These are phyloP conservation scores for Casuarina glauca DNA, from an alignment of 306 rosid species.

Conservation along the genomic window DNA sequence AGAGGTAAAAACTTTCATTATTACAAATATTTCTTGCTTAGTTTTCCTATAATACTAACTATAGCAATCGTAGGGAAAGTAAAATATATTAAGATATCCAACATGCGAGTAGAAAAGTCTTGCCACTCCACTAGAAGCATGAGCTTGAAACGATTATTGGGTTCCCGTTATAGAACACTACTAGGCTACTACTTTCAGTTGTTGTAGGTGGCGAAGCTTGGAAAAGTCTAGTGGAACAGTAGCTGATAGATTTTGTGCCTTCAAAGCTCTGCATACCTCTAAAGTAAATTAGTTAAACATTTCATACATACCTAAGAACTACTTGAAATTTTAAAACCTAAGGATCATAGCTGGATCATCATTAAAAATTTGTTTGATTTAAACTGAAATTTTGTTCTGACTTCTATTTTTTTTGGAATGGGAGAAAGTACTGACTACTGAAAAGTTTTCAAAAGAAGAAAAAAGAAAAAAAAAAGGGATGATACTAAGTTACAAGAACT, in stretches of 20 bases:
- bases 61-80: too few species aligned
- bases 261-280: slow-evolving; percentile 54
- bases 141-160: not conserved
- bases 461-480: not conserved
- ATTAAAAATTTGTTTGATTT: not conserved
- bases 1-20: too few species aligned
- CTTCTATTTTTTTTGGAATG: not conserved
- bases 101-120: too few species aligned
- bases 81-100: too few species aligned
- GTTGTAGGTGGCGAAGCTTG: slow-evolving; percentile 60
- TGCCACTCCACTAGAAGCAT: not conserved
- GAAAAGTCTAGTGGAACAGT: slow-evolving; percentile 76
- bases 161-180: slow-evolving; percentile 16
- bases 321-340: not conserved
- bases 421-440: not conserved
- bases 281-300: slow-evolving; percentile 12
- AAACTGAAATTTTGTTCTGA: not conserved
- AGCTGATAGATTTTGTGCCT: slow-evolving; percentile 76
- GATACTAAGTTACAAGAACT: too few species aligned
- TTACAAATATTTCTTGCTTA: too few species aligned
- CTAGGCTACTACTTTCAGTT: slow-evolving; percentile 47
- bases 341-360: not conserved
- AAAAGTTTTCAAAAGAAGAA: not conserved
- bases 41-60: too few species aligned
- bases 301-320: not conserved